Evolutionary conservation across 2,329 filamentous ascomycete species (phyloP).

Genomic region (Verticillium nubilum): DNA sequence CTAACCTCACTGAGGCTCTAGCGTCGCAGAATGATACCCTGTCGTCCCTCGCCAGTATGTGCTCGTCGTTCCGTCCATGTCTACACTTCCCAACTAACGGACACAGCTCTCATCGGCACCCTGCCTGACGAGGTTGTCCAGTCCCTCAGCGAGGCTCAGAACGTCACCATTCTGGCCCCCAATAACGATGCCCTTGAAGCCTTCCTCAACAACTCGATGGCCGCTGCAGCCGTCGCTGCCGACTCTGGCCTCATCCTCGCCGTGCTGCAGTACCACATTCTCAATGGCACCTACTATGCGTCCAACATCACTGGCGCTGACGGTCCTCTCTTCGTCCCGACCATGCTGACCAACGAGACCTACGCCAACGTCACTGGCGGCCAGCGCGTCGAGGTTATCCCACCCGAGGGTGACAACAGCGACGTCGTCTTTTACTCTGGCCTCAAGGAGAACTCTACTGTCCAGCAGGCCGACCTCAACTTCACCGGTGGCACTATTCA

Average conservation of each 20-base stretch:
- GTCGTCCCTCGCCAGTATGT: slow-evolving; percentile 15
- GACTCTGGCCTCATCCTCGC: slow-evolving; percentile 22
- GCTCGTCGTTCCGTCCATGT: too few relatives aligned
- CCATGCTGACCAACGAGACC: slow-evolving; percentile 39
- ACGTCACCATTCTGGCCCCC: slow-evolving; percentile 54
- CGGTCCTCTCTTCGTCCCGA: slow-evolving; percentile 28
- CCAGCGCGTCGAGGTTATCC: slow-evolving; percentile 47
- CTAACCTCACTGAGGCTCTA: slow-evolving; percentile 17
- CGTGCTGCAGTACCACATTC: slow-evolving; percentile 51
- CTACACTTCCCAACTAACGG: background rate
- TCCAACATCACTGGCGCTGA: slow-evolving; percentile 14
- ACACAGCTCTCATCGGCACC: slow-evolving; percentile 14
- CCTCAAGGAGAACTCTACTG: slow-evolving; percentile 39
- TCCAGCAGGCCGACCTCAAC: slow-evolving; percentile 43
- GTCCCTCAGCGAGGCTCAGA: slow-evolving; percentile 16
- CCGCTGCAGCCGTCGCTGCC: slow-evolving; percentile 12
- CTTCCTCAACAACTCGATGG: slow-evolving; percentile 17
- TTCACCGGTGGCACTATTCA: slow-evolving; percentile 52
- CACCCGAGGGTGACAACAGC: slow-evolving; percentile 20
- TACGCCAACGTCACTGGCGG: slow-evolving; percentile 56
- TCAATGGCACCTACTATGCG: slow-evolving; percentile 40
- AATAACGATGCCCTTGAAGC: slow-evolving; percentile 41
- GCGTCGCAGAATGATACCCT: slow-evolving; percentile 20
- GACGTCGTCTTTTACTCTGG: slow-evolving; percentile 48
- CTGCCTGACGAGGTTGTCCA: slow-evolving; percentile 11